These are phyloP conservation scores for Mycosphaerella sp. DNA, from an alignment of 2,329 filamentous ascomycete species.

Conservation along the genomic window DNA sequence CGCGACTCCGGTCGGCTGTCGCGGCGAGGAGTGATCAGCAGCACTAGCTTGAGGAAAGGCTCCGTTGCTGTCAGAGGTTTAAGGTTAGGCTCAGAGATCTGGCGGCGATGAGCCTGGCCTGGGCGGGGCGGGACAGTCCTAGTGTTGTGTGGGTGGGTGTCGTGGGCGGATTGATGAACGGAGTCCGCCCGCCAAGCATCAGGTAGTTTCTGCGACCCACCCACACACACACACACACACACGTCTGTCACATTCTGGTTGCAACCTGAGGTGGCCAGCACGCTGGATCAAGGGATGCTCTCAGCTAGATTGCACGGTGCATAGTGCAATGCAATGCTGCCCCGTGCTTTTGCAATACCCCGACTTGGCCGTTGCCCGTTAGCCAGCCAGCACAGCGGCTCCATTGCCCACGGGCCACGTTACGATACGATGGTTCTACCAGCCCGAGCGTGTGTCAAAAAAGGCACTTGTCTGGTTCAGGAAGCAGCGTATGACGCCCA, in stretches of 20 bases:
- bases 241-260: background rate
- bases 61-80: conserved; percentile 17
- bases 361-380: conserved; percentile 13
- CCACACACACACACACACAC: background rate
- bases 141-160: conserved; percentile 12
- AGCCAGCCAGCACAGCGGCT: conserved; percentile 13
- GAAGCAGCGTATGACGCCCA: conserved; percentile 17
- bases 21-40: conserved; percentile 1
- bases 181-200: conserved; percentile 8
- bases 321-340: too few species aligned
- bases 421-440: too few species aligned
- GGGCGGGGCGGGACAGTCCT: conserved; percentile 1
- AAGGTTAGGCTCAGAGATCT: conserved; percentile 18
- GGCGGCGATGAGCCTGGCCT: conserved; percentile 11
- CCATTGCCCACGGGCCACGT: conserved; percentile 1
- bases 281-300: conserved; percentile 4
- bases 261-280: background rate
- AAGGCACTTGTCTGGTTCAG: conserved; percentile 19
- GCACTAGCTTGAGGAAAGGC: background rate
- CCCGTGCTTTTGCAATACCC: conserved; percentile 19
- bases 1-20: background rate
- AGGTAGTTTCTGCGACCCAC: too few species aligned
- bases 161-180: conserved; percentile 11
- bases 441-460: conserved; percentile 26
- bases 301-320: background rate